Percentiles rank a stretch among this genome's conserved stretches.
Evolutionary conservation across 805 yeast genomes (phyloP).

Genomic region (Saccharomycopsis amapae): DNA sequence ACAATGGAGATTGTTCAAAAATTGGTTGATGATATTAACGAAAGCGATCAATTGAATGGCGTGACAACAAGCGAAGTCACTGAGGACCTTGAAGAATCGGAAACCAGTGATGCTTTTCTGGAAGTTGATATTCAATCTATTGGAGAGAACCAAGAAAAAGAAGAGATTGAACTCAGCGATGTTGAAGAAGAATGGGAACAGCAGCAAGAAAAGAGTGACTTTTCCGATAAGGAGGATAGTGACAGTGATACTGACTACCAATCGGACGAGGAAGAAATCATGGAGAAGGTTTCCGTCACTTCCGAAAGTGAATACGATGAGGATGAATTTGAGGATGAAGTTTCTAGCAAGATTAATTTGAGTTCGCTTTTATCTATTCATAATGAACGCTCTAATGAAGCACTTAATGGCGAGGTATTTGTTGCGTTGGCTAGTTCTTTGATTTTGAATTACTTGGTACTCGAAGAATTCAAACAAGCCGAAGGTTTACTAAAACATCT

Average conservation of each 20-base stretch:
- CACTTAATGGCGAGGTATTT: conserved; percentile 16
- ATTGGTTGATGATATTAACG: conserved; percentile 3
- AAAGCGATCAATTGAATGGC: conserved; percentile 14
- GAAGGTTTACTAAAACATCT: conserved; percentile 10
- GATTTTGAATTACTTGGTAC: conserved; percentile 13
- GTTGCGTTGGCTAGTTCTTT: conserved; percentile 13
- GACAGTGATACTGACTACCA: neutral
- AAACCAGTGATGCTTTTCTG: neutral
- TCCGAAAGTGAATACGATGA: conserved; percentile 4
- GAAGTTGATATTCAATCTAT: neutral
- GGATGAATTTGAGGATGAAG: neutral
- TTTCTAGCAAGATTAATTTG: neutral
- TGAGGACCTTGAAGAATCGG: too few species aligned
- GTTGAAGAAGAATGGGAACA: neutral
- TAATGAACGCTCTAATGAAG: too few species aligned
- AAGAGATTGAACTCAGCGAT: too few species aligned
- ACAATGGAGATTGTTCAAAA: conserved; percentile 12
- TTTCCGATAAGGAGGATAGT: too few species aligned
- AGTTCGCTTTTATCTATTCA: neutral
- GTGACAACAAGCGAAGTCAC: too few species aligned
- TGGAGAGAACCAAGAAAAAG: neutral
- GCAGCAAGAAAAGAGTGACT: neutral
- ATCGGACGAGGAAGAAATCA: neutral
- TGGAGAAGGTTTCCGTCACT: neutral
- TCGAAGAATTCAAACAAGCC: conserved; percentile 3